Conservation (phyloP, 331 rosid species). For the Acacia concinna region DNA sequence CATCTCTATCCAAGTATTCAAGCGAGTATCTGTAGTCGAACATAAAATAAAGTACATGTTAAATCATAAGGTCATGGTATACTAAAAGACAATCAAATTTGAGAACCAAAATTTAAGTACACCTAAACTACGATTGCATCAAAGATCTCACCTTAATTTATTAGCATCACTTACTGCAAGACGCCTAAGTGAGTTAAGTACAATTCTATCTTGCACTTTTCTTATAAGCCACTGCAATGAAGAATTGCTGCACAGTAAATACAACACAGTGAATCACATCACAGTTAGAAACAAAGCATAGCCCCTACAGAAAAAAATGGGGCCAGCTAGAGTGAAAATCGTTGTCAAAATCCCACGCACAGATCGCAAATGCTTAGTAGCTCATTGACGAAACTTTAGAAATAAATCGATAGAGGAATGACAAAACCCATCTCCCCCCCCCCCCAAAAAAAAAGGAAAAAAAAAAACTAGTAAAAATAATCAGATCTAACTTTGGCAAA, state of each 20-base stretch:
- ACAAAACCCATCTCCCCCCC: too few species aligned
- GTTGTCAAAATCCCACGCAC: background rate
- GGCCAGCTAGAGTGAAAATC: background rate
- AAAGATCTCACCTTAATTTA: constrained; percentile 58
- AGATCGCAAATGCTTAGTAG: background rate
- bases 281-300: background rate
- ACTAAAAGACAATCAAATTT: background rate
- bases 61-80: constrained; percentile 5
- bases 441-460: too few species aligned
- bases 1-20: constrained; percentile 66
- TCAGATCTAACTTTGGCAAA: background rate
- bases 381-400: background rate
- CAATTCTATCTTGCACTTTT: constrained; percentile 73
- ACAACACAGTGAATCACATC: background rate
- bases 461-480: background rate
- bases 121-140: constrained; percentile 1
- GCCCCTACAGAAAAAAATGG: background rate
- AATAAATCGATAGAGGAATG: background rate
- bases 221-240: constrained; percentile 81
- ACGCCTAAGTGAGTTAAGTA: constrained; percentile 54
- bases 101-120: background rate
- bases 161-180: constrained; percentile 61
- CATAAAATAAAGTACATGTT: constrained; percentile 4
- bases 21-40: constrained; percentile 53
- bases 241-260: constrained; percentile 57